Base-by-base conservation (phyloP, 2,329 filamentous ascomycete genomes). In the Botryotinia convoluta region DNA sequence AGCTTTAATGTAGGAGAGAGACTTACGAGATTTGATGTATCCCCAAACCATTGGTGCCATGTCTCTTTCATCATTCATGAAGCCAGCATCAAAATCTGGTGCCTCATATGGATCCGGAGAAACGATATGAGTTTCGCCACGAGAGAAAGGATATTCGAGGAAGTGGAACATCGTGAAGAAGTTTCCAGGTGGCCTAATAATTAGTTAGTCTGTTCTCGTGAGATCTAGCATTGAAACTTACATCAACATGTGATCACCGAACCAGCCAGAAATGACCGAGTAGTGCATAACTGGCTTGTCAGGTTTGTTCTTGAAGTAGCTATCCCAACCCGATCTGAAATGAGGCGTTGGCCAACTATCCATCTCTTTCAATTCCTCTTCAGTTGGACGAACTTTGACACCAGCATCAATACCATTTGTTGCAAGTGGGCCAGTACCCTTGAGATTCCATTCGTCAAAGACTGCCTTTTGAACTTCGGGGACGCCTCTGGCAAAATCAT, bases 241-340 rank as follows among this genome's bases (percentile, higher is more conserved):
- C 86, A 89, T 87, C 63, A 89, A 81, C 85, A 88, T 89, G 77
- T 89, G 87, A 80, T 89, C 87, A 44, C 87, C 87, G 45, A 89
- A 89, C 77, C 79, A 85, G 75, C 91, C 91, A 26, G 91, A 85
- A 79, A 95, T 94, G 72, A 94, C 88, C 1, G 87, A 91, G 83
- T 95, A 95, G 80, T 95, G 93, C 92, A 95, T 95, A 61, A 95
- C 92, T 0, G 92, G 93, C 86, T 95, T 95, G 82, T 95, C 92
- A 1, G 92, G 92, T 84, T 94, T 94, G 80, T 95, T 83, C 84
- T 93, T 92, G 83, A 95, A 95, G 84, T 95, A 95, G 71, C 88
- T 90, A 78, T 95, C 89, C 92, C 92, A 95, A 3, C 92, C 92
- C 10, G 88, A 87, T 63, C 86, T 87, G 84, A 95, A 95, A 71